Evolutionary conservation across 352 stramenopile genomes (phyloP), one percentile per base, ranked within the genome.

Genomic region (Hyaloperonospora brassicae): DNA sequence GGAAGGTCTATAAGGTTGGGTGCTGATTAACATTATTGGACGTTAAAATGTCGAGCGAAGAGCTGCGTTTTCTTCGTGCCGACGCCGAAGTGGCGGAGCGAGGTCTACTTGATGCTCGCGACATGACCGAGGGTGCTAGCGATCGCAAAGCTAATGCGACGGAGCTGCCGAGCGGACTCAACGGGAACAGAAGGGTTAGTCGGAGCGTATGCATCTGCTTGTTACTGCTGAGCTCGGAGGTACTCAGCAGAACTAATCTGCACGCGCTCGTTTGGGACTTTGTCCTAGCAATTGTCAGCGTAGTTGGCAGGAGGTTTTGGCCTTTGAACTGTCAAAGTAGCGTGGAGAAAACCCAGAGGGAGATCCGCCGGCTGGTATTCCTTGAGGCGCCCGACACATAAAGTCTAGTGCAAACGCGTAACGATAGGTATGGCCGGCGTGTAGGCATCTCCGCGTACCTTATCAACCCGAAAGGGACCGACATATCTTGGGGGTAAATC

Each of bases 351-450:
- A 7, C 7, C 7, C 27, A 7, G 7, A 31, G 27, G 27, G 27
- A 31, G 27, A 31, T 31, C 27, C 27, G 7, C 27, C 27, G 27
- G 27, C 7, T 21, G 12, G 50, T 74, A 71, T 2, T 27, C 10
- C 22, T 64, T 67, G 21, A 63, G 54, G 8, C 57, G 57, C 5
- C 61, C 54, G 52, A 74, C 51, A 48, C 68, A 70, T 40, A 71
- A 68, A 30, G 56, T 73, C 41, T 55, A 57, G 48, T 73, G 56
- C 1, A 68, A 44, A 24, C 17, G 39, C n/a, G 25, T 44, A 44
- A 5, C 1, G 12, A 5, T 27, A 44, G 39, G 14, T 31, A 31
- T 31, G 27, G 3, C 27, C 7, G 7, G 27, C 27, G 3, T 31
- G 27, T 31, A 31, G 27, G 38, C 38, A 5, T 42, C 38, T 5